A percentile compares a stretch with the other conserved stretches of the same genome.
phyloP scores from a whole-genome alignment of 2,329 filamentous ascomycete species.

The Venturia aucupariae region DNA sequence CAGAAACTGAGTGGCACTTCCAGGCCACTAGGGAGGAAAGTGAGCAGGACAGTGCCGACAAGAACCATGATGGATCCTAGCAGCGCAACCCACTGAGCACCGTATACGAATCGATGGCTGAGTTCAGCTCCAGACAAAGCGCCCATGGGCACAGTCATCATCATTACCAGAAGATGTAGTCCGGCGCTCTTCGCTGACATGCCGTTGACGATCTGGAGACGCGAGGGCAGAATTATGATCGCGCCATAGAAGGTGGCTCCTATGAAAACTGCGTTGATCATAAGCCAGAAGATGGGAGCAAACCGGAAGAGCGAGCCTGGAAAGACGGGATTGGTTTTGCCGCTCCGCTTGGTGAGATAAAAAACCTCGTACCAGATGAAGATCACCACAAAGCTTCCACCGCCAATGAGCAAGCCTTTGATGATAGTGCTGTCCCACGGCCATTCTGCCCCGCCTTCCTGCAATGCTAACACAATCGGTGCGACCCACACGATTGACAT shows the following conservation, averaged over 20 bases:
- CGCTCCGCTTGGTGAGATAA: neutral
- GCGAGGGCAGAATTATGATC: neutral
- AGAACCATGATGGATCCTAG: neutral
- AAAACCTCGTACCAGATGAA: slow-evolving; percentile 1
- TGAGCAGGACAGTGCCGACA: neutral
- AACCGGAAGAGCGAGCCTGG: neutral
- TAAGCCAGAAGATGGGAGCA: neutral
- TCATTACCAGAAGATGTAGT: slow-evolving; percentile 2
- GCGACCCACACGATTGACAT: neutral
- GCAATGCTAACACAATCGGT: slow-evolving; percentile 4
- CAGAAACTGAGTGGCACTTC: neutral
- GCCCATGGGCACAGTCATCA: neutral
- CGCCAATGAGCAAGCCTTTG: neutral
- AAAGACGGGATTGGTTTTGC: neutral
- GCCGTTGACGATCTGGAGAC: neutral
- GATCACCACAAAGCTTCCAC: neutral
- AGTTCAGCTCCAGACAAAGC: neutral
- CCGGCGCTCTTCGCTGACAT: neutral
- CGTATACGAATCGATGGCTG: neutral
- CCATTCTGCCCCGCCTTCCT: neutral
- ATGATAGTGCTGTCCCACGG: neutral
- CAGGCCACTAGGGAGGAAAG: neutral
- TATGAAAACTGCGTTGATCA: neutral
- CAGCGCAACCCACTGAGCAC: neutral
- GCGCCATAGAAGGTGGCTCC: neutral